Evolutionary conservation across 805 yeast genomes (phyloP), one percentile per base, ranked within the genome.

Genomic region (Hemisphaericaspora nanyangensis): DNA sequence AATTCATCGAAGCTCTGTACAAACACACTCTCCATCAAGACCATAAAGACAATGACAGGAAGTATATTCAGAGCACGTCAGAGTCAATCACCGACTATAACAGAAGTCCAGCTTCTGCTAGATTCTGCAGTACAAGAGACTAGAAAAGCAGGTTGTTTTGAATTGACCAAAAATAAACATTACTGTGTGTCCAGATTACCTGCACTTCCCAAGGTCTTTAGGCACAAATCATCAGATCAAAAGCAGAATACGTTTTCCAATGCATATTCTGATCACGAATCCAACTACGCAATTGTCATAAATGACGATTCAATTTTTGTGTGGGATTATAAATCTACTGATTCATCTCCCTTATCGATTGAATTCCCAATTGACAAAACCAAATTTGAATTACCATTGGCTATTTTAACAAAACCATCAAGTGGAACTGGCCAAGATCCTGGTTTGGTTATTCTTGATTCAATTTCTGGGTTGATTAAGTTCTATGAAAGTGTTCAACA

Each of bases 401-500:
- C 84, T 1, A 68, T 74, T 5, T 57, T 85, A 27, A 77, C 85
- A 1, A 54, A 70, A 8, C 81, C 91, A 3, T 59, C 77, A 6
- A 73, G 76, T 4, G 79, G 80, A 2, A 57, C 67, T 12, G 46
- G 56, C 22, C 50, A 51, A 28, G 76, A 71, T 47, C 91, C 95
- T 0, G 96, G 96, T 7, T 60, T 88, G 29, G 79, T 84, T 6
- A 74, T 82, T 5, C 68, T 86, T 16, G 77, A 82, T 51, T 66
- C 81, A 1, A 55, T 67, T 15, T 50, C 77, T 0, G 95, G 96
- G 0, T 53, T 58, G 15, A 59, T 85, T 34, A 72, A 74, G 18
- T 89, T 81, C 58, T 84, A 82, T 64, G 95, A 86, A 52, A 77
- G 86, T 38, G 78, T 87, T 10, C 82, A 77, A 45, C 76, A 76